These are phyloP conservation scores for Breviolum minutum DNA, from an alignment of 73 alveolate species.

Conservation along the genomic window DNA sequence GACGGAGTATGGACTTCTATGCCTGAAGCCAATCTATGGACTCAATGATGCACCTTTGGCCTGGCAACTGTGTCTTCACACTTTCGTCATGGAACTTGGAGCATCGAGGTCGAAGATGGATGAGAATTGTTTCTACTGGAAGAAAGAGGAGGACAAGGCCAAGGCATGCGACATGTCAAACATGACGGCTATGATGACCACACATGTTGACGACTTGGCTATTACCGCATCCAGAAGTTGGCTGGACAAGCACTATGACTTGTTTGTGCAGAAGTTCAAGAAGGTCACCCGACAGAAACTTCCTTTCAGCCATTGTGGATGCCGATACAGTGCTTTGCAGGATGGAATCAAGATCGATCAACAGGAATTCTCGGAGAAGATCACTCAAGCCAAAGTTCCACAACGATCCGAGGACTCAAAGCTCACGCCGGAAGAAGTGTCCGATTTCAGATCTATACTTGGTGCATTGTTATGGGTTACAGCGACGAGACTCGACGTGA, in stretches of 20 bases:
- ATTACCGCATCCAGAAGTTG: not conserved
- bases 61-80: slow-evolving; percentile 3
- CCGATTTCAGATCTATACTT: not conserved
- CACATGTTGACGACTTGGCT: not conserved
- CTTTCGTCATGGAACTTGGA: not conserved
- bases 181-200: not conserved
- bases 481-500: not conserved
- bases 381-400: not conserved
- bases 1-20: not conserved
- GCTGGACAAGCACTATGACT: not conserved
- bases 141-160: not conserved
- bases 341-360: not conserved
- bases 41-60: too few relatives aligned
- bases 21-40: not conserved
- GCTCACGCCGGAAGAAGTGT: not conserved
- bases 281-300: not conserved
- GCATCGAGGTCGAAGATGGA: not conserved
- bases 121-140: not conserved
- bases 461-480: not conserved
- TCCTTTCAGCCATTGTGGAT: not conserved
- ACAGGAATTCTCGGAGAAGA: not conserved
- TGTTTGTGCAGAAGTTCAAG: not conserved
- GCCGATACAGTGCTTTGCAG: not conserved
- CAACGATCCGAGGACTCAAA: not conserved
- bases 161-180: not conserved